Base-by-base conservation (phyloP, 208 protist species). In the Trypanosoma rangeli region DNA sequence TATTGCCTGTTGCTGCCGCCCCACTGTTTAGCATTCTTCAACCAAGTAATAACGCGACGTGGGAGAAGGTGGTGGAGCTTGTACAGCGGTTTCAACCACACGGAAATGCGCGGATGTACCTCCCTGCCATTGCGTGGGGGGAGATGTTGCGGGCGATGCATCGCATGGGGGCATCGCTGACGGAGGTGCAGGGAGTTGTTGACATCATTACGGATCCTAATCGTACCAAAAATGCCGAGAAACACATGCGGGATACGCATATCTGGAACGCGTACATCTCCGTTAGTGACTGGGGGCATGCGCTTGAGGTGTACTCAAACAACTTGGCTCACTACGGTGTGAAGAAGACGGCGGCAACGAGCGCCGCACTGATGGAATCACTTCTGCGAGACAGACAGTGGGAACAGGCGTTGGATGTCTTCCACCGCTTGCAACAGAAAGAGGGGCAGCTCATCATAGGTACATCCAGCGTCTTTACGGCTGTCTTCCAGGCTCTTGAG, bases 241-340 rank as follows among this genome's bases (percentile, higher is more conserved):
- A 57, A 65, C 70, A 86, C 22, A 73, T 92, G 61, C 64, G 60
- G 12, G 79, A 79, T 60, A 73, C 80, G 13, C 76, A 86, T 35
- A 62, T 94, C 13, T 94, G 88, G 86, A 87, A 79, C 55, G 88
- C 84, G 13, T 94, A 94, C 63, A 68, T 94, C 5, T 49, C 57
- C 28, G 68, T 68, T 49, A 84, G 79, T 65, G 67, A 79, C 0
- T 78, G 67, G 55, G 20, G 29, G 0, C 85, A 94, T 49, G 83
- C 88, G 12, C 52, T 87, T 54, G 78, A 84, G 58, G 71, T 94
- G 0, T 94, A 80, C 59, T 48, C 78, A 29, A 70, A 65, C 7
- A 91, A 94, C 46, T 53, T 42, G 39, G 15, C 26, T 13, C 71
- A 80, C 59, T 94, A 92, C 68, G 33, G 56, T 15, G 76, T 94